These are phyloP conservation scores for Nothopassalora personata DNA, from an alignment of 2,329 filamentous ascomycete genomes.

Conservation along the genomic window DNA sequence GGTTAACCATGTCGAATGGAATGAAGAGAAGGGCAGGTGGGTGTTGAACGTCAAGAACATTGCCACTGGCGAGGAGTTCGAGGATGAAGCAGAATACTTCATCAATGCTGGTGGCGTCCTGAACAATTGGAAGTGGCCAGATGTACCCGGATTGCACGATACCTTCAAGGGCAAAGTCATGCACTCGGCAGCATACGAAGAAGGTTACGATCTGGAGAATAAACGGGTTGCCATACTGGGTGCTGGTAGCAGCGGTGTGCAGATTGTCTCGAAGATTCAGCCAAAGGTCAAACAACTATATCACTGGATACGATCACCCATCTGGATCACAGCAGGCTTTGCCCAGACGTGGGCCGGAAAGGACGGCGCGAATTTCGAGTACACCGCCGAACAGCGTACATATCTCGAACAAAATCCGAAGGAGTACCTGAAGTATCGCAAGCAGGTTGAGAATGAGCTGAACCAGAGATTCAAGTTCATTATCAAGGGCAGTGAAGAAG, in stretches of 20 bases:
- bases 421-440: slow-evolving; percentile 45
- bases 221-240: slow-evolving; percentile 43
- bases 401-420: slow-evolving; percentile 38
- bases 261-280: slow-evolving; percentile 41
- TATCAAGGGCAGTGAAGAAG: slow-evolving; percentile 45
- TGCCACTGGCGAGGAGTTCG: slow-evolving; percentile 30
- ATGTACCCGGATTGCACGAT: slow-evolving; percentile 38
- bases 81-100: slow-evolving; percentile 36
- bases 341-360: slow-evolving; percentile 44
- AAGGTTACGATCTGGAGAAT: slow-evolving; percentile 34
- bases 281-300: slow-evolving; percentile 36
- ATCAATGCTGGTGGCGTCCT: slow-evolving; percentile 43
- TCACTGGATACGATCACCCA: slow-evolving; percentile 41
- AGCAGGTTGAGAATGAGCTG: slow-evolving; percentile 46
- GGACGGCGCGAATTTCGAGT: slow-evolving; percentile 45
- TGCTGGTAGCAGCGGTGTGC: slow-evolving; percentile 39
- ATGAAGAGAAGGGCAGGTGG: slow-evolving; percentile 38
- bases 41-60: slow-evolving; percentile 35
- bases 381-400: slow-evolving; percentile 39
- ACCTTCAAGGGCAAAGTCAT: slow-evolving; percentile 40
- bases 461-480: slow-evolving; percentile 52
- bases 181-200: slow-evolving; percentile 42
- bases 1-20: slow-evolving; percentile 42
- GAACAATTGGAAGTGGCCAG: slow-evolving; percentile 43
- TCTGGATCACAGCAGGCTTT: slow-evolving; percentile 48